Base-by-base conservation (phyloP, 805 yeast species). In the Sungouiozyma intestinalis region DNA sequence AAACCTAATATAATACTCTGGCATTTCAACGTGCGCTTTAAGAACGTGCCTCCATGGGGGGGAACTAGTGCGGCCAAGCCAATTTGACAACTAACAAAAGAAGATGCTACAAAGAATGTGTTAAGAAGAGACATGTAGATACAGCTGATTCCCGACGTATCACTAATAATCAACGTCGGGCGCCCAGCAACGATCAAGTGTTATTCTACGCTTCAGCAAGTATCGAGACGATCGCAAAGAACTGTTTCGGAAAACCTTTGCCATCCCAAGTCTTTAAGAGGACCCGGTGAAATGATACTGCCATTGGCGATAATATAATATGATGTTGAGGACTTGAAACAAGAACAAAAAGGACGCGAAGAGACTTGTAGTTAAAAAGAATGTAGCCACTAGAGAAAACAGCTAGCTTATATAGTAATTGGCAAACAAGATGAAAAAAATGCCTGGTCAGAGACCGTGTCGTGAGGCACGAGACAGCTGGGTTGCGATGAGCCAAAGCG, bases 81-180 rank as follows among this genome's bases (percentile, higher is more conserved):
- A n/a, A n/a, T n/a, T n/a, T n/a, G 16, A 13, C 16, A 34, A n/a
- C 17, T 15, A 34, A 34, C 36, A 34, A 36, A 16, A 27, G 7
- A 16, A 16, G 38, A 35, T 33, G 16, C 5, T 31, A 35, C 5
- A 17, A 20, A 33, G n/a, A 3, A 34, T 21, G 6, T 16, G 15
- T 17, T 38, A 18, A 33, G 27, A 32, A 33, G 27, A 33, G 40
- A 45, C 40, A 47, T 63, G 59, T 60, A 46, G 67, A 58, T 53
- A 53, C 66, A 62, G 66, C 67, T 63, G 68, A 62, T 62, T 62
- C 67, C 69, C 65, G 50, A 54, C 54, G 48, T 54, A 48, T 62
- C 66, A 59, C 49, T 39, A 48, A 42, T 43, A 41, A n/a, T 63
- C 67, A 62, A 60, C 57, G 56, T 50, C 61, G 51, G 67, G 67